Conservation (phyloP, 192 early-diverging fungal genomes). For the Podochytrium sp. region DNA sequence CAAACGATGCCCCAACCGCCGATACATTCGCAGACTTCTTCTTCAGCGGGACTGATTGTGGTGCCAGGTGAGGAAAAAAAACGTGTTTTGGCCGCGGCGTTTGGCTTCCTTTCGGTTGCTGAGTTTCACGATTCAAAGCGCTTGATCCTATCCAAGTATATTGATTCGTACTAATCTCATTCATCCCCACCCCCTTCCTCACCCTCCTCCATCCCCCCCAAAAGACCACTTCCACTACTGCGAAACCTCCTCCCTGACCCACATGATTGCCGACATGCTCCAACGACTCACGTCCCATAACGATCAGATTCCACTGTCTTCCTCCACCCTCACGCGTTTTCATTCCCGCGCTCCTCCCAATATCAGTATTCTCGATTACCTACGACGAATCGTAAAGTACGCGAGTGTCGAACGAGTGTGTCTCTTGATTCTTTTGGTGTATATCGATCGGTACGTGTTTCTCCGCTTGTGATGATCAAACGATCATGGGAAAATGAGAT, state of each 20-base stretch:
- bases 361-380: constrained; percentile 87
- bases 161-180: too few species aligned
- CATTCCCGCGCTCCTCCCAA: constrained; percentile 90
- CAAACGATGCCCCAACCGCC: too few species aligned
- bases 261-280: constrained; percentile 52
- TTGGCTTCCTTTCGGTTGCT: too few species aligned
- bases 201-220: too few species aligned
- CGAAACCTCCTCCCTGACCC: constrained; percentile 36
- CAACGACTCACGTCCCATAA: constrained; percentile 65
- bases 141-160: too few species aligned
- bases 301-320: constrained; percentile 65
- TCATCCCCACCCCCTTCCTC: too few species aligned
- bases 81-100: too few species aligned
- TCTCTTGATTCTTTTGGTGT: constrained; percentile 86
- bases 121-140: too few species aligned
- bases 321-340: constrained; percentile 82
- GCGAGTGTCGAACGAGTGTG: constrained; percentile 88
- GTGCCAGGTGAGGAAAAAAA: constrained; percentile 31
- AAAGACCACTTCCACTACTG: constrained; percentile 47
- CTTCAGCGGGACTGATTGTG: not conserved
- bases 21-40: too few species aligned
- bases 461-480: not conserved
- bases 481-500: not conserved
- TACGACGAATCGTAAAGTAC: constrained; percentile 89
- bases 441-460: constrained; percentile 74